A percentile compares a stretch with the other conserved stretches of the same genome.
Evolutionary conservation across 2,329 filamentous ascomycete genomes (phyloP).

Genomic region (Cercospora sp.): DNA sequence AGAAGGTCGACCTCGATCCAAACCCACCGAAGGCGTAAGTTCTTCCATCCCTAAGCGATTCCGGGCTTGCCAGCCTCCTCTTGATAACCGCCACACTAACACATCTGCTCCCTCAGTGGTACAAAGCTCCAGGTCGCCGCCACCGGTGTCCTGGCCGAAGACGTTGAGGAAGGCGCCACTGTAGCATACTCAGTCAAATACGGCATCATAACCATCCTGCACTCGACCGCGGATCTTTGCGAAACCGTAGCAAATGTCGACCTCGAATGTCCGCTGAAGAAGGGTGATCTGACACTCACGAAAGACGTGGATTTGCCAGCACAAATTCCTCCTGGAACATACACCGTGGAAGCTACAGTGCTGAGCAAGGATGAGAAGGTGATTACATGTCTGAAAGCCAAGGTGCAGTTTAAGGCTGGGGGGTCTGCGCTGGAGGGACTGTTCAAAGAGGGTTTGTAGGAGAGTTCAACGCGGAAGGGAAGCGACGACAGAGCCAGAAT

Average conservation of each 20-base stretch:
- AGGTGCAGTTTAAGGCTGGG: slow-evolving; percentile 60
- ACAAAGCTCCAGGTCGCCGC: slow-evolving; percentile 75
- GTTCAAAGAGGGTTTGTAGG: slow-evolving; percentile 33
- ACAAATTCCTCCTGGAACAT: slow-evolving; percentile 87
- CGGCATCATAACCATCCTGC: slow-evolving; percentile 86
- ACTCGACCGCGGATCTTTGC: slow-evolving; percentile 79
- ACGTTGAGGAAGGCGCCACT: slow-evolving; percentile 75
- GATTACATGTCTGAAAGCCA: slow-evolving; percentile 84
- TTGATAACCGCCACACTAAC: neutral
- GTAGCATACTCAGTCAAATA: slow-evolving; percentile 88
- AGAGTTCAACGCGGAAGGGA: neutral
- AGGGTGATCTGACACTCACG: slow-evolving; percentile 68
- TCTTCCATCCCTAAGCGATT: neutral
- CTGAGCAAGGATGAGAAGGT: slow-evolving; percentile 69
- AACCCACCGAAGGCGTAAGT: slow-evolving; percentile 83
- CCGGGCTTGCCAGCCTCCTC: neutral
- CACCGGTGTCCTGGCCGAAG: slow-evolving; percentile 69
- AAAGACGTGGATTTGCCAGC: slow-evolving; percentile 84
- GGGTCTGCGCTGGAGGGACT: slow-evolving; percentile 29
- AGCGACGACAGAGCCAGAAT: neutral
- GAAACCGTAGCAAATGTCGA: slow-evolving; percentile 87
- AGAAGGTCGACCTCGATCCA: slow-evolving; percentile 76
- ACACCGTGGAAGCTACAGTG: slow-evolving; percentile 85
- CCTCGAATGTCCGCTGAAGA: slow-evolving; percentile 81
- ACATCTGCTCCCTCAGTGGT: slow-evolving; percentile 61